Evolutionary conservation across 495 filamentous ascomycete genomes (phyloP), one percentile per base, ranked within the genome.

Genomic region (Penicillium cataractarum): DNA sequence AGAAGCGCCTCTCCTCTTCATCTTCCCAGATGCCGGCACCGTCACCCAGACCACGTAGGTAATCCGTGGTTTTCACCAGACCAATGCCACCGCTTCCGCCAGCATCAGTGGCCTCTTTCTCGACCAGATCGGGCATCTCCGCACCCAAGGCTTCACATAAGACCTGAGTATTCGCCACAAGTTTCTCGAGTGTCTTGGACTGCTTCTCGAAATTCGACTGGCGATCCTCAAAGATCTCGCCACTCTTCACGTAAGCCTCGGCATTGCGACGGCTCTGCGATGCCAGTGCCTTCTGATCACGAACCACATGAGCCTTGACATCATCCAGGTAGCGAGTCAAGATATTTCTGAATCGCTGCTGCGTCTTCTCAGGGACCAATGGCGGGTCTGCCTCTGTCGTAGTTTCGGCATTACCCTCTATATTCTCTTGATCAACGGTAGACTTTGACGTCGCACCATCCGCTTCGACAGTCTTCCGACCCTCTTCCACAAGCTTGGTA

Each of bases 11-110:
- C 73, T 99, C 93, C 46, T 99, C 95, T 69, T 98, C 95, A 66
- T 99, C 95, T 78, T 98, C 96, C 95, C 95, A 99, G 66, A 98
- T 97, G 1, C 95, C 95, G n/a, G 92, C 84, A 8, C 94, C 94
- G 62, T 97, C 95, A 6, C 89, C 88, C 68, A 95, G 90, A 22
- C 92, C 91, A 33, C 92, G 90, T 9, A 97, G 82, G 68, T 96
- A 97, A 63, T 99, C 96, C 2, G 92, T 92, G 31, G 93, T 90
- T 74, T 96, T 96, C 62, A 98, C 89, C 53, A 99, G 87, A 21
- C 95, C 96, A 66, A 98, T 98, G 1, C 89, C 86, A 26, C 92
- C 87, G 68, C 89, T 89, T 0, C 85, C 82, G 22, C 80, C 73
- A 37, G 83, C 77, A 59, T 86, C 83, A 1, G 86, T 72, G 55